Percentiles rank a stretch among this genome's conserved stretches.
Evolutionary conservation across 108 stramenopile genomes (phyloP).

Genomic region (Schizochytrium sp.): DNA sequence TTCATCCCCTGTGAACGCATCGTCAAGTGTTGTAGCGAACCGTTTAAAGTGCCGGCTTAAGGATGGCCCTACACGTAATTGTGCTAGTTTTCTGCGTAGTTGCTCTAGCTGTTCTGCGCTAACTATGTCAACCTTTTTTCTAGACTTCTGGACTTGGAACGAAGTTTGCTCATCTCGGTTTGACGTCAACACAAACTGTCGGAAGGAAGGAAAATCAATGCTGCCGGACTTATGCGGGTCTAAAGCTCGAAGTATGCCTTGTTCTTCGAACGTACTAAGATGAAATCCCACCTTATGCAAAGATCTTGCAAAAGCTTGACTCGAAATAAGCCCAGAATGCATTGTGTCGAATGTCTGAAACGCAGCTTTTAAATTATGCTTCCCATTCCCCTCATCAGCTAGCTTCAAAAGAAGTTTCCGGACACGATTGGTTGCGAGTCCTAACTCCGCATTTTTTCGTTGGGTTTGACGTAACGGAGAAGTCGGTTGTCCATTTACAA

Average conservation of each 20-base stretch:
- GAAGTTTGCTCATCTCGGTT: not conserved
- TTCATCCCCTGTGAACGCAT: not conserved
- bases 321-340: not conserved
- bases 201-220: conserved; percentile 43
- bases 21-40: not conserved
- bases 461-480: not conserved
- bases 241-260: not conserved
- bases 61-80: conserved; percentile 29
- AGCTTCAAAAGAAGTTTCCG: not conserved
- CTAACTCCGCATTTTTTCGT: not conserved
- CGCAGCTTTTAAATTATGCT: not conserved
- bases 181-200: not conserved
- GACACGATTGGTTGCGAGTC: not conserved
- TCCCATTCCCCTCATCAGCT: not conserved
- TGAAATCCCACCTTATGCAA: not conserved
- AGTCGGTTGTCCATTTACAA: not conserved
- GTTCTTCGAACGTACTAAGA: not conserved
- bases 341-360: not conserved
- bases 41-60: conserved; percentile 8
- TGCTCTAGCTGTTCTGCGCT: not conserved
- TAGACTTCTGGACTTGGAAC: not conserved
- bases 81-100: not conserved
- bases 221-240: conserved; percentile 27
- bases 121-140: not conserved
- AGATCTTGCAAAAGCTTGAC: not conserved